A percentile compares a stretch with the other conserved stretches of the same genome.
These are phyloP conservation scores for Fusarium multiceps DNA, from an alignment of 2,329 filamentous ascomycete species.

Conservation along the genomic window DNA sequence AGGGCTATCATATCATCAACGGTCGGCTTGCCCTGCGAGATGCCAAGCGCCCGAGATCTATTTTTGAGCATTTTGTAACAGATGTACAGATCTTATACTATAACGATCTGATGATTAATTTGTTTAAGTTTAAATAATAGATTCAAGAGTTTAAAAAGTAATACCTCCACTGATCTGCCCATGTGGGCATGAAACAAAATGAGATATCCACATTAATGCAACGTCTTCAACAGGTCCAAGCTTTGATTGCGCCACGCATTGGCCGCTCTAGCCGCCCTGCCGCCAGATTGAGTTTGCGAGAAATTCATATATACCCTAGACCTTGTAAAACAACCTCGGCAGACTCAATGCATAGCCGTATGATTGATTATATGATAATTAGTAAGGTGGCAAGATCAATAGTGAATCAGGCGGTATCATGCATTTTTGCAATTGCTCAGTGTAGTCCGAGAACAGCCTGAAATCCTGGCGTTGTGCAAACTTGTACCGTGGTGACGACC, in stretches of 20 bases:
- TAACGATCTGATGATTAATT: rapidly evolving
- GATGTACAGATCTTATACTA: background rate
- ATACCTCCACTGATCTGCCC: background rate
- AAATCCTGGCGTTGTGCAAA: too few species aligned
- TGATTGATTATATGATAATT: background rate
- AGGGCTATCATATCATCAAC: background rate
- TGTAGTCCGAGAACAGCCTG: background rate
- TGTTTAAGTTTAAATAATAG: background rate
- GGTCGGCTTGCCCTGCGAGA: background rate
- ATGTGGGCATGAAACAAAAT: background rate
- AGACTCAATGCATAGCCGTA: background rate
- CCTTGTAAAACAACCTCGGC: background rate
- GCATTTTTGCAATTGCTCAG: background rate
- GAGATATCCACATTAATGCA: background rate
- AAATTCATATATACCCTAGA: background rate
- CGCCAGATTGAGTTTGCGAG: background rate
- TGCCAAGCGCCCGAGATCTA: background rate
- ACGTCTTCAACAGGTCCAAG: background rate
- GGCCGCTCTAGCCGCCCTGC: background rate
- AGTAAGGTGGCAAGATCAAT: background rate
- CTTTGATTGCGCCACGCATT: background rate
- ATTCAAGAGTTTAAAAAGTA: background rate
- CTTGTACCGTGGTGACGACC: too few species aligned
- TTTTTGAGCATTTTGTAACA: background rate
- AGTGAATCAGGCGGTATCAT: background rate